These are phyloP conservation scores for Yamadazyma mexicana DNA, from an alignment of 1,139 yeast genomes.

Conservation along the genomic window DNA sequence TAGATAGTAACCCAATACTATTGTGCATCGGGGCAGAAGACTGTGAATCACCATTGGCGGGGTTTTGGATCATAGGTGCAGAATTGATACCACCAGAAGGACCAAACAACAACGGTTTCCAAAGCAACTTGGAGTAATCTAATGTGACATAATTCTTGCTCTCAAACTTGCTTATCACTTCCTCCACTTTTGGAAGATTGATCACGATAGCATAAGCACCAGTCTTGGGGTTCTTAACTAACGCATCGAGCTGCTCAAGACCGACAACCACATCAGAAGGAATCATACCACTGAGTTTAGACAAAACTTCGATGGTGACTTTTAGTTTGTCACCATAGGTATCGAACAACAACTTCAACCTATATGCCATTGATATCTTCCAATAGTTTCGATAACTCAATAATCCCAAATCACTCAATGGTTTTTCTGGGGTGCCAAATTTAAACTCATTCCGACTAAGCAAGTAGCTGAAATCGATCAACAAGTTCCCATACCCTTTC, in stretches of 20 bases:
- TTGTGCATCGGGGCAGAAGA: conserved; percentile 27
- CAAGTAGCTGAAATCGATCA: conserved; percentile 87
- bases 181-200: conserved; percentile 44
- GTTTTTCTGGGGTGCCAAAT: conserved; percentile 93
- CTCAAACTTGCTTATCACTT: conserved; percentile 54
- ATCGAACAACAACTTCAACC: conserved; percentile 30
- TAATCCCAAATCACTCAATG: conserved; percentile 83
- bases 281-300: conserved; percentile 79
- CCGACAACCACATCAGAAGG: conserved; percentile 87
- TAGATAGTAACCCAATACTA: conserved; percentile 53
- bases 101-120: conserved; percentile 85
- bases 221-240: conserved; percentile 46
- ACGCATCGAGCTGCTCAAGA: conserved; percentile 69
- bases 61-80: conserved; percentile 38
- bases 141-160: conserved; percentile 53
- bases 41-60: background rate
- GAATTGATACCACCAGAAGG: conserved; percentile 80
- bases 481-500: conserved; percentile 83
- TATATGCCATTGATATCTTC: conserved; percentile 63
- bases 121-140: conserved; percentile 54
- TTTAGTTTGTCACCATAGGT: conserved; percentile 18
- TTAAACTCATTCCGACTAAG: conserved; percentile 72
- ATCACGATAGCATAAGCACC: conserved; percentile 55
- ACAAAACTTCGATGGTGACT: conserved; percentile 58
- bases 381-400: conserved; percentile 86